These are phyloP conservation scores for Spatholobus suberectus DNA, from an alignment of 306 rosid genomes.

Conservation along the genomic window DNA sequence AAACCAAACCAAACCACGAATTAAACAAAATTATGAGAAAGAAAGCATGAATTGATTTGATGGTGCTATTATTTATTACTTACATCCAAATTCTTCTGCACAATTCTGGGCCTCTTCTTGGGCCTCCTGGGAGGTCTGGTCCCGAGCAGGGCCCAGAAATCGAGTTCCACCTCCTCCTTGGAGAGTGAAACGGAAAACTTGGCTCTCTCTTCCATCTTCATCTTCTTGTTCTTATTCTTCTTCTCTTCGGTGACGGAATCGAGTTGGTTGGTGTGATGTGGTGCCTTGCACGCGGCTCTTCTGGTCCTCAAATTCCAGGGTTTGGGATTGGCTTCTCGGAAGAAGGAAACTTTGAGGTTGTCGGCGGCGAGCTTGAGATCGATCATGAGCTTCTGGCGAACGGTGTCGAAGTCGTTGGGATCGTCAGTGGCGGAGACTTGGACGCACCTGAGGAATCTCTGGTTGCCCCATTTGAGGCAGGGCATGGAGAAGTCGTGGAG, in stretches of 20 bases:
- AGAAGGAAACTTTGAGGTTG: constrained; percentile 51
- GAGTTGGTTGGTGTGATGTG: neutral
- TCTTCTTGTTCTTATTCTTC: too few relatives aligned
- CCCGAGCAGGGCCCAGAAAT: constrained; percentile 52
- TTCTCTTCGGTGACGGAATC: constrained; percentile 21
- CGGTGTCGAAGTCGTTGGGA: constrained; percentile 39
- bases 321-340: constrained; percentile 28
- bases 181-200: constrained; percentile 48
- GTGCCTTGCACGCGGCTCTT: constrained; percentile 61
- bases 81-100: constrained; percentile 64
- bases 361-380: constrained; percentile 48
- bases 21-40: neutral
- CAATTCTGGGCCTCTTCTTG: constrained; percentile 55
- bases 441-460: constrained; percentile 51
- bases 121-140: constrained; percentile 60
- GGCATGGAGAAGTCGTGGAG: constrained; percentile 67
- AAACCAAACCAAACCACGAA: too few relatives aligned
- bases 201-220: constrained; percentile 30
- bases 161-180: constrained; percentile 59
- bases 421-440: constrained; percentile 36
- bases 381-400: constrained; percentile 47
- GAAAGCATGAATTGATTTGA: neutral
- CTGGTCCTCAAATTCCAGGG: constrained; percentile 70
- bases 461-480: constrained; percentile 59
- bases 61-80: neutral